Conservation (phyloP, 2,329 filamentous ascomycete genomes). For the Verticillium zaregamsianum region DNA sequence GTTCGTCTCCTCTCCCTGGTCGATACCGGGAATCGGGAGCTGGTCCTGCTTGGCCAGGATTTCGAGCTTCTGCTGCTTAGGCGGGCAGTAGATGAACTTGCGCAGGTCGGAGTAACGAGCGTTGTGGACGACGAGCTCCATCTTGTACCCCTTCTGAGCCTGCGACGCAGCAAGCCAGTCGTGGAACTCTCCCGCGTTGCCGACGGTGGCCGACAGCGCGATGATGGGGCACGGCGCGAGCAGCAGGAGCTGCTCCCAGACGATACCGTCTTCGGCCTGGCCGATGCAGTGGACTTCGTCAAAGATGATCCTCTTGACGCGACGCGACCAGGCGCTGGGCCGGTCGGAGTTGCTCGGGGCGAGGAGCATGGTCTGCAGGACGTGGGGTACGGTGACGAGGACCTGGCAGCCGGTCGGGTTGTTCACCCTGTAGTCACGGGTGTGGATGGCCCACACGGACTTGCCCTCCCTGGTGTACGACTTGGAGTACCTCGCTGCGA, state of each 20-base stretch:
- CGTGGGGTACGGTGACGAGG: conserved; percentile 72
- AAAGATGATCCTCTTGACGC: conserved; percentile 73
- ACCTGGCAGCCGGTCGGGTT: conserved; percentile 70
- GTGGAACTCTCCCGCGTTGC: conserved; percentile 67
- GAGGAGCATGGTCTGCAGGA: conserved; percentile 74
- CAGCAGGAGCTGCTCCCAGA: conserved; percentile 72
- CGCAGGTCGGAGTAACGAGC: conserved; percentile 72
- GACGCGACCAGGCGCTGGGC: conserved; percentile 53
- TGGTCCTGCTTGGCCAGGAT: conserved; percentile 21
- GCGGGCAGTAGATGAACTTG: conserved; percentile 64
- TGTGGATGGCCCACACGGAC: conserved; percentile 77
- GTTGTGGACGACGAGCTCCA: conserved; percentile 65
- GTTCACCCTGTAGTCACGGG: conserved; percentile 71
- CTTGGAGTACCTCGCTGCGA: conserved; percentile 72
- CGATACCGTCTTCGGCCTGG: conserved; percentile 48
- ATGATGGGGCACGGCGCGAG: conserved; percentile 74
- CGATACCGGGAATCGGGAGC: conserved; percentile 41
- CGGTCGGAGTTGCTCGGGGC: conserved; percentile 59
- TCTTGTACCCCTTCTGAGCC: conserved; percentile 54
- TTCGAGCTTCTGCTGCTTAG: neutral
- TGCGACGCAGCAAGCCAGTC: conserved; percentile 65
- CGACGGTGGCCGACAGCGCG: conserved; percentile 74
- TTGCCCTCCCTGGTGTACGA: conserved; percentile 54
- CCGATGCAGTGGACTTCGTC: conserved; percentile 81
- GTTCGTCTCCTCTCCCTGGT: conserved; percentile 35